Conservation (phyloP, 352 stramenopile genomes). For the Phytophthora macrochlamydospora region DNA sequence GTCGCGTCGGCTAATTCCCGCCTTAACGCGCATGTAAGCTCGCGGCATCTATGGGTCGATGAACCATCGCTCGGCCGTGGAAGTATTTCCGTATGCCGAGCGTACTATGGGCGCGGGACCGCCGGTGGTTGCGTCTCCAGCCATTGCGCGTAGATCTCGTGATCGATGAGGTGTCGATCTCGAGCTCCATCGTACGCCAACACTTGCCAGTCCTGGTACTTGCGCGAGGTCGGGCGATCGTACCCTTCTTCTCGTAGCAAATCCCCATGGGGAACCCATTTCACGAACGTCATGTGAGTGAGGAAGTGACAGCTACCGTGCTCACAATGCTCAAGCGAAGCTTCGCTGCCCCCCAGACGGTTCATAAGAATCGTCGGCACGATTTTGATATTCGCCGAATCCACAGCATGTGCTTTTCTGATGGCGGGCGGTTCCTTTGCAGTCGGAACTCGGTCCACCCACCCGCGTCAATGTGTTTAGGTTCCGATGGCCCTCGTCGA, state of each 20-base stretch:
- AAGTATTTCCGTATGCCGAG: background rate
- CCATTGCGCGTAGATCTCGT: background rate
- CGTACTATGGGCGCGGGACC: background rate
- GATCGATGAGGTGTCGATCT: background rate
- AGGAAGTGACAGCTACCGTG: background rate
- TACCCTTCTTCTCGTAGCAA: background rate
- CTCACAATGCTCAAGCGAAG: background rate
- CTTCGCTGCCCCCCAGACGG: background rate
- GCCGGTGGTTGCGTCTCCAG: background rate
- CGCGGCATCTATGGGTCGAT: too few relatives aligned
- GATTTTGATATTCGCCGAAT: background rate
- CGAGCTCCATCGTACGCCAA: background rate
- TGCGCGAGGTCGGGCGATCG: background rate
- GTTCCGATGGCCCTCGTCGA: background rate
- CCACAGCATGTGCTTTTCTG: background rate
- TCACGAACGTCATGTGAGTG: background rate
- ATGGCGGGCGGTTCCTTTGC: background rate
- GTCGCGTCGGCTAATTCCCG: too few relatives aligned
- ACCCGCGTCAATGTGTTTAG: background rate
- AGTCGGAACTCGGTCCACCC: too few relatives aligned
- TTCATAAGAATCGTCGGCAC: background rate
- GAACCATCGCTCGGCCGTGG: background rate
- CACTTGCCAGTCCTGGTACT: background rate
- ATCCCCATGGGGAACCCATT: background rate
- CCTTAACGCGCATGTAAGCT: too few relatives aligned